Conservation (phyloP, 2,329 filamentous ascomycete genomes). For the Pezicula rhizophila region DNA sequence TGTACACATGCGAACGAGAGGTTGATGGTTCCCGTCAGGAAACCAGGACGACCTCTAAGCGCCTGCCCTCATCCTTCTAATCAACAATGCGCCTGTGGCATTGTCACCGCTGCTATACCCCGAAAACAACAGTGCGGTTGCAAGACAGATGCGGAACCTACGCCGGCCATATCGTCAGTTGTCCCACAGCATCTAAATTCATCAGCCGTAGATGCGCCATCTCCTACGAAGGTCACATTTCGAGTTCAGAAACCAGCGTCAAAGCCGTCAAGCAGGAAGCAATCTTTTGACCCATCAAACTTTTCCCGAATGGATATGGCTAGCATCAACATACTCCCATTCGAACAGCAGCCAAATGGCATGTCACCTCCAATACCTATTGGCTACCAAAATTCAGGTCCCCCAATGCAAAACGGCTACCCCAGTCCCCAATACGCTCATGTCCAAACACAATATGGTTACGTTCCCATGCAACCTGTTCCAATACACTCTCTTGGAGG, state of each 20-base stretch:
- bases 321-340: slow-evolving; percentile 42
- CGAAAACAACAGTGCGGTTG: slow-evolving; percentile 52
- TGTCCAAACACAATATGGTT: slow-evolving; percentile 14
- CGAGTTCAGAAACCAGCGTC: slow-evolving; percentile 21
- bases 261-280: slow-evolving; percentile 31
- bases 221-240: slow-evolving; percentile 22
- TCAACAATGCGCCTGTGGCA: slow-evolving; percentile 50
- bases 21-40: slow-evolving; percentile 64
- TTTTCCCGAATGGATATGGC: slow-evolving; percentile 48
- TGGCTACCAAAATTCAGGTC: slow-evolving; percentile 14
- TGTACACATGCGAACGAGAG: slow-evolving; percentile 64
- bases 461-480: slow-evolving; percentile 16
- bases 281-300: slow-evolving; percentile 42
- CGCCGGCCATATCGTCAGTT: not conserved
- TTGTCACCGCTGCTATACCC: slow-evolving; percentile 59
- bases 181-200: slow-evolving; percentile 12
- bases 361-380: slow-evolving; percentile 17
- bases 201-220: slow-evolving; percentile 35
- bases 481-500: slow-evolving; percentile 8
- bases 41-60: slow-evolving; percentile 65
- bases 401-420: slow-evolving; percentile 13
- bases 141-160: slow-evolving; percentile 26
- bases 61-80: slow-evolving; percentile 56
- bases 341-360: slow-evolving; percentile 23
- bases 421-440: slow-evolving; percentile 19